phyloP scores from a whole-genome alignment of 2,329 filamentous ascomycete genomes.

The Metarhizium rileyi region DNA sequence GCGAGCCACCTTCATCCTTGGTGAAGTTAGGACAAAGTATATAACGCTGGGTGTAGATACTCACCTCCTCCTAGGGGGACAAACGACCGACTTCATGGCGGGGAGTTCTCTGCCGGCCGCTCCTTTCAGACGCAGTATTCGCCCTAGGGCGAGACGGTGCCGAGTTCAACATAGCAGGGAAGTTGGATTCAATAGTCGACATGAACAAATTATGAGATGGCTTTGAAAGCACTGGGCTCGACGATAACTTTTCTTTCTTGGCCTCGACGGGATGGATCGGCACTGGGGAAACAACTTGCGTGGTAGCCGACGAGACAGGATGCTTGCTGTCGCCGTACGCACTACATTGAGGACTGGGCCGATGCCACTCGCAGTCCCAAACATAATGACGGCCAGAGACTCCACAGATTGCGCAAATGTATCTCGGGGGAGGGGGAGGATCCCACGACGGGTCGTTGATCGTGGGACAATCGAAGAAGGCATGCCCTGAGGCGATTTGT shows the following conservation, averaged over 20 bases:
- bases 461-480: neutral
- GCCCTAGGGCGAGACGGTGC: neutral
- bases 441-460: neutral
- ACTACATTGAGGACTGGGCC: neutral
- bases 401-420: constrained; percentile 4
- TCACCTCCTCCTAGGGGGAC: neutral
- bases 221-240: neutral
- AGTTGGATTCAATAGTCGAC: neutral
- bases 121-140: neutral
- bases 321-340: neutral
- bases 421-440: neutral
- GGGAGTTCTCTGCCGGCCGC: neutral
- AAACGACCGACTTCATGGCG: neutral
- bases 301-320: neutral
- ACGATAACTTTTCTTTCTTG: neutral
- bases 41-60: neutral
- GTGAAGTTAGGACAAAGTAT: neutral
- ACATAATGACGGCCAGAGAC: constrained; percentile 1
- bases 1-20: neutral
- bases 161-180: too few relatives aligned
- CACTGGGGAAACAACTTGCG: neutral
- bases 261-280: neutral
- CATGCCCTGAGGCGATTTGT: neutral
- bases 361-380: constrained; percentile 3
- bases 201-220: neutral